Evolutionary conservation across 192 early-diverging fungal species (phyloP), one percentile per base, ranked within the genome.

Genomic region (Chytriomyces confervae): DNA sequence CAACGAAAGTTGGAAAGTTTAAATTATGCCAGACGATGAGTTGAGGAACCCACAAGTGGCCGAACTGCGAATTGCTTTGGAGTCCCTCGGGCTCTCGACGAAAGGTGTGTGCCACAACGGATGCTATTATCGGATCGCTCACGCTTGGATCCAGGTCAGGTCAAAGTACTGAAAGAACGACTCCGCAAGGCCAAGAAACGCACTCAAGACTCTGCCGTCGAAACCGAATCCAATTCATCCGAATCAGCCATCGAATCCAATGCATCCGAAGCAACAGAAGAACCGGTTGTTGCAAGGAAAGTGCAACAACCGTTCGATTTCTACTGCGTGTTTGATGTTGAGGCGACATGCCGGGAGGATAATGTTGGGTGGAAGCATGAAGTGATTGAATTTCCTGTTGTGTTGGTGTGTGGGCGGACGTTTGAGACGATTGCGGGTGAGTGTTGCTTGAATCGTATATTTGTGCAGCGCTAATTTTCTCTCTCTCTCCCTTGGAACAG

Each of bases 321-420:
- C 72, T 92, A 91, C 69, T 78, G 87, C 43, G 91, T 91, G 46
- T 88, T 93, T 75, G 92, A 93, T 81, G 87, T 93, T 18, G 93
- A 95, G 77, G 92, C 91, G 11, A 94, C 93, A 0, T 94, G 92
- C 78, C 85, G 90, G 60, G 80, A 69, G 16, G 86, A 85, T 6
- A 64, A 11, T 29, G 27, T 24, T 18, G 20, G 11, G 11, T 29
- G 27, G 29, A 18, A 16, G 57, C 89, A 92, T 83, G 93, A 95
- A 73, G 92, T 94, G 53, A 95, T 95, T 64, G 94, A 95, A 76
- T 93, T 94, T 63, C 93, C 93, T 10, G 85, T 91, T 3, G 83
- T 95, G 1, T 75, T 94, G 4, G 67, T 94, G 5, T 85, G 91
- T 46, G 91, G 84, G 10, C 73, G 75, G 0, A 92, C 88, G 0